A percentile compares a stretch with the other conserved stretches of the same genome.
Conservation (phyloP, 345 rosid species). For the Mangifera indica region DNA sequence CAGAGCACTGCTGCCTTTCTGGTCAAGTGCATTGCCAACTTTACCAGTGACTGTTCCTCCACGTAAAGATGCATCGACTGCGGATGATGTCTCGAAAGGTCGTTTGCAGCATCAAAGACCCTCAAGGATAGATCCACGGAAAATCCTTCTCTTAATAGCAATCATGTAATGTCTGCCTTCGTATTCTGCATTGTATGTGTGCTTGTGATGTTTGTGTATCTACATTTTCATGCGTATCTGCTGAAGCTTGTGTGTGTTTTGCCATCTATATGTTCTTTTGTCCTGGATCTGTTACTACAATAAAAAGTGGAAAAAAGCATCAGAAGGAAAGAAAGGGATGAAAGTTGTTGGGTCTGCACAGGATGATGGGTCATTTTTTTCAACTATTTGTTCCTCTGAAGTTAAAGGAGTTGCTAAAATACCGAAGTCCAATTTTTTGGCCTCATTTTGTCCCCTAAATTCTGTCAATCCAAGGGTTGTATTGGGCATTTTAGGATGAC, state of each 20-base stretch:
- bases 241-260: not conserved
- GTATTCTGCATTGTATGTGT: not conserved
- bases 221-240: not conserved
- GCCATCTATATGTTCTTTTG: not conserved
- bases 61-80: constrained; percentile 66
- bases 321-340: not conserved
- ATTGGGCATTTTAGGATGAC: too few relatives aligned
- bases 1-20: constrained; percentile 91
- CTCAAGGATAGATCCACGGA: constrained; percentile 84
- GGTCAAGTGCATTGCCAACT: constrained; percentile 96
- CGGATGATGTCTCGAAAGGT: constrained; percentile 63
- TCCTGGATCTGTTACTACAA: not conserved
- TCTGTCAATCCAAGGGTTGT: too few relatives aligned
- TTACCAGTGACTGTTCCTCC: constrained; percentile 96
- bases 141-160: constrained; percentile 83
- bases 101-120: constrained; percentile 65
- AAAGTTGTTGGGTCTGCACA: too few relatives aligned
- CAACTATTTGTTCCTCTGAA: too few relatives aligned
- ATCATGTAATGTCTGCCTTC: constrained; percentile 61
- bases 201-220: constrained; percentile 7
- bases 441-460: too few relatives aligned
- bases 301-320: not conserved
- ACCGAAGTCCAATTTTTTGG: too few relatives aligned
- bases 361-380: too few relatives aligned
- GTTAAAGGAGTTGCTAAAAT: too few relatives aligned